A percentile compares a stretch with the other conserved stretches of the same genome.
These are phyloP conservation scores for Neurospora sp. DNA, from an alignment of 495 filamentous ascomycete genomes.

Conservation along the genomic window DNA sequence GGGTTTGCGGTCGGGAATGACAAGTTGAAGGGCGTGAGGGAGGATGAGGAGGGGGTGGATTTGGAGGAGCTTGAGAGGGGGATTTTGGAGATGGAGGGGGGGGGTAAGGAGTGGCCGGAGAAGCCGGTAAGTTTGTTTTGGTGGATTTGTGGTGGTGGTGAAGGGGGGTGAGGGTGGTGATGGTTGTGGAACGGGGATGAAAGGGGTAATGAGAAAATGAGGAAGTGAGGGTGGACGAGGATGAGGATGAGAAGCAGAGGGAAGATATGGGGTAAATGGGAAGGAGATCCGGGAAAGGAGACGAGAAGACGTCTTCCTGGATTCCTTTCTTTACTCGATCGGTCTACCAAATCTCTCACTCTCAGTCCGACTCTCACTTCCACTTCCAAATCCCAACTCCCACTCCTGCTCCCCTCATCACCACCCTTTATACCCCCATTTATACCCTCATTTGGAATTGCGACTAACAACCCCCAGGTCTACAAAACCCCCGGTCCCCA, in stretches of 20 bases:
- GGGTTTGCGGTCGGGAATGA: slow-evolving; percentile 42
- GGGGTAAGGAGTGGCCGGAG: neutral
- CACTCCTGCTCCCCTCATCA: neutral
- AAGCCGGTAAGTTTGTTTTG: slow-evolving; percentile 8
- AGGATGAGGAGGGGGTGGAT: slow-evolving; percentile 62
- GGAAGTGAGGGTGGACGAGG: neutral
- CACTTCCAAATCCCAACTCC: neutral
- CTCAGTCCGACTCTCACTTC: neutral
- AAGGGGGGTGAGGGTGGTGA: neutral
- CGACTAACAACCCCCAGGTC: slow-evolving; percentile 1
- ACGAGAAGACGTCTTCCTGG: neutral
- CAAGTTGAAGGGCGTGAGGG: slow-evolving; percentile 53
- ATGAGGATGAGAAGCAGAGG: neutral
- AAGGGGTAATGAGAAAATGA: neutral
- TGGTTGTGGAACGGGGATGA: neutral
- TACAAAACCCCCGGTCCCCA: slow-evolving; percentile 28
- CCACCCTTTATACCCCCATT: neutral
- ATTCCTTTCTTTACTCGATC: neutral
- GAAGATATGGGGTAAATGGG: neutral
- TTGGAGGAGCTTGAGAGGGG: slow-evolving; percentile 42
- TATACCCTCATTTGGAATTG: too few species aligned
- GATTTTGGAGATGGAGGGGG: slow-evolving; percentile 31
- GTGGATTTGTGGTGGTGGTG: neutral
- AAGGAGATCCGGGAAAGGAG: neutral
- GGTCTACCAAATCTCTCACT: neutral